phyloP scores from a whole-genome alignment of 768 basidiomycete genomes.

The Kwoniella europaea region DNA sequence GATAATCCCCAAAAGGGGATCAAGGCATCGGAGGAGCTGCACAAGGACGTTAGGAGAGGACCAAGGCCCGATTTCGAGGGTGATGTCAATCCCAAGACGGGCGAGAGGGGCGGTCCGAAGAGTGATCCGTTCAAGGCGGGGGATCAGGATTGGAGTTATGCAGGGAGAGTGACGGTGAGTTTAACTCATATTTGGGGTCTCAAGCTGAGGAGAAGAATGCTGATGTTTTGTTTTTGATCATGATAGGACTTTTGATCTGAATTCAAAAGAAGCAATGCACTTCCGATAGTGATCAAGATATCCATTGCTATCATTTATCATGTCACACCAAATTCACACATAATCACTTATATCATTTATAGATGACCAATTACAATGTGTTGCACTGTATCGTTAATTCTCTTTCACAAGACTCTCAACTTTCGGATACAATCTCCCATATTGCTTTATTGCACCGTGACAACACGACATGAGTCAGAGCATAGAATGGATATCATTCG shows the following conservation, averaged over 20 bases:
- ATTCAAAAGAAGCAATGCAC: not conserved
- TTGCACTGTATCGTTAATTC: too few relatives aligned
- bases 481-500: too few relatives aligned
- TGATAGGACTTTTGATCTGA: too few relatives aligned
- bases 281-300: not conserved
- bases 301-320: not conserved
- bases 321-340: not conserved
- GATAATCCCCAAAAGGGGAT: slow-evolving; percentile 29
- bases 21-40: slow-evolving; percentile 22
- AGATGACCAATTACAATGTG: not conserved
- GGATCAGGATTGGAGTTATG: slow-evolving; percentile 55
- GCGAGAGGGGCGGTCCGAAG: slow-evolving; percentile 56
- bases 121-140: slow-evolving; percentile 55
- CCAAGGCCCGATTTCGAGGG: slow-evolving; percentile 54
- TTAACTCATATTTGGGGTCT: too few relatives aligned
- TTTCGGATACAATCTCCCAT: too few relatives aligned
- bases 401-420: too few relatives aligned
- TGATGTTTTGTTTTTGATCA: too few relatives aligned
- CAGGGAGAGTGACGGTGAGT: slow-evolving; percentile 56
- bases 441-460: too few relatives aligned
- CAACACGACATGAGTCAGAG: too few relatives aligned
- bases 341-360: not conserved
- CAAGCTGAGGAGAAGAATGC: too few relatives aligned
- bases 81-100: slow-evolving; percentile 55
- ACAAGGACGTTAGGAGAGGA: slow-evolving; percentile 50